A percentile compares a stretch with the other conserved stretches of the same genome.
These are phyloP conservation scores for Dictyophora rubrovolvata DNA, from an alignment of 768 basidiomycete species.

Conservation along the genomic window DNA sequence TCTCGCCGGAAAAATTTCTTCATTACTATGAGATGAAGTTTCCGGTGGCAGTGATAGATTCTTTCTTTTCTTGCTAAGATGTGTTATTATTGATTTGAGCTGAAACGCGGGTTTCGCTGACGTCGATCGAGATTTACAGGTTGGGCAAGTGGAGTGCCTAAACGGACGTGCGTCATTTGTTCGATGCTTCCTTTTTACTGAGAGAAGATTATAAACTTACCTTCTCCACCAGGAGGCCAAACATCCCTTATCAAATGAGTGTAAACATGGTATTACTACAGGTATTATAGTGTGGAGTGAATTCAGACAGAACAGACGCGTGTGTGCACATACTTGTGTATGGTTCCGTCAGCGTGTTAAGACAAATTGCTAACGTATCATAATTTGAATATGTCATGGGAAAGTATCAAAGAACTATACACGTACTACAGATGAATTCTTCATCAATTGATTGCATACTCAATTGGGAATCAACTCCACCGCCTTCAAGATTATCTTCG, in stretches of 20 bases:
- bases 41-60: background rate
- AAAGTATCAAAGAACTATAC: background rate
- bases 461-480: background rate
- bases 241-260: slow-evolving; percentile 7
- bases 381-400: background rate
- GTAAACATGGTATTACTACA: slow-evolving; percentile 7
- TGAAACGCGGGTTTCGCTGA: slow-evolving; percentile 8
- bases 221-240: slow-evolving; percentile 2
- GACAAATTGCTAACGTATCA: background rate
- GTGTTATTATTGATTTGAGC: slow-evolving; percentile 3
- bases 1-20: background rate
- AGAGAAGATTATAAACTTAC: background rate
- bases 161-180: background rate
- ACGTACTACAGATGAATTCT: slow-evolving; percentile 7
- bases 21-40: background rate
- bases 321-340: slow-evolving; percentile 1
- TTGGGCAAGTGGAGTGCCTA: slow-evolving; percentile 6
- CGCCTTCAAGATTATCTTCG: background rate
- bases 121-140: slow-evolving; percentile 1
- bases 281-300: background rate
- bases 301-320: background rate
- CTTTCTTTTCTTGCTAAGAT: slow-evolving; percentile 1
- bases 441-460: slow-evolving; percentile 5
- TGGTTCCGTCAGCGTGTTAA: background rate
- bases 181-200: background rate